Conservation (phyloP, 2,329 filamentous ascomycete genomes). For the Cordyceps cicadae region DNA sequence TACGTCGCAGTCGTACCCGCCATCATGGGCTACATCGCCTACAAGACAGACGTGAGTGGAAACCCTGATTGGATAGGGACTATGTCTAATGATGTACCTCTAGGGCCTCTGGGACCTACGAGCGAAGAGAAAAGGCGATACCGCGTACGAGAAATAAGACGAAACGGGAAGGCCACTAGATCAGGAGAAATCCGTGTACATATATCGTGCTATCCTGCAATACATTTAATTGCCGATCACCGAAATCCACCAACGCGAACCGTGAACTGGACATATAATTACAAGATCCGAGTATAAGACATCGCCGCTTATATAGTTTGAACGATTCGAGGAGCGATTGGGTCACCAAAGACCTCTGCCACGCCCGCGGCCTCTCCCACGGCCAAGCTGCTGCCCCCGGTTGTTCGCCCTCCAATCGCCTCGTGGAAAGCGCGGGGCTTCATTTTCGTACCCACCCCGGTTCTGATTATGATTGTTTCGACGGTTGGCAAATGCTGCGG, state of each 20-base stretch:
- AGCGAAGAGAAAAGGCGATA: constrained; percentile 81
- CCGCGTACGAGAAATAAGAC: constrained; percentile 66
- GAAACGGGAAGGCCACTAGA: constrained; percentile 10
- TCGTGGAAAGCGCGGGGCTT: background rate
- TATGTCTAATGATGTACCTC: constrained; percentile 17
- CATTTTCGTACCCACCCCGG: background rate
- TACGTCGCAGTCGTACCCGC: constrained; percentile 68
- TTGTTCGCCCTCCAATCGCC: constrained; percentile 4
- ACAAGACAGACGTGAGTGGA: constrained; percentile 73
- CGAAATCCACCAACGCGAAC: background rate
- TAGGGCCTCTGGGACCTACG: constrained; percentile 82
- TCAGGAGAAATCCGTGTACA: constrained; percentile 29
- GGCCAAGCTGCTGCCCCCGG: background rate
- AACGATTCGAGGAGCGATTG: background rate
- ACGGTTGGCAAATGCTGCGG: background rate
- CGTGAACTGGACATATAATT: background rate
- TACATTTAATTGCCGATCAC: background rate
- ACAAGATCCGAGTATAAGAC: background rate
- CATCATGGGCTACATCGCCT: constrained; percentile 63
- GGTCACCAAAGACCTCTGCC: constrained; percentile 1
- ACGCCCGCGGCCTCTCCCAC: constrained; percentile 1
- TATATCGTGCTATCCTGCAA: constrained; percentile 21
- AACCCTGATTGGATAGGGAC: background rate
- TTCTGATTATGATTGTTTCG: background rate
- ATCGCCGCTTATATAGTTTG: background rate